These are phyloP conservation scores for Coemansia sp. DNA, from an alignment of 192 early-diverging fungal genomes.

Conservation along the genomic window DNA sequence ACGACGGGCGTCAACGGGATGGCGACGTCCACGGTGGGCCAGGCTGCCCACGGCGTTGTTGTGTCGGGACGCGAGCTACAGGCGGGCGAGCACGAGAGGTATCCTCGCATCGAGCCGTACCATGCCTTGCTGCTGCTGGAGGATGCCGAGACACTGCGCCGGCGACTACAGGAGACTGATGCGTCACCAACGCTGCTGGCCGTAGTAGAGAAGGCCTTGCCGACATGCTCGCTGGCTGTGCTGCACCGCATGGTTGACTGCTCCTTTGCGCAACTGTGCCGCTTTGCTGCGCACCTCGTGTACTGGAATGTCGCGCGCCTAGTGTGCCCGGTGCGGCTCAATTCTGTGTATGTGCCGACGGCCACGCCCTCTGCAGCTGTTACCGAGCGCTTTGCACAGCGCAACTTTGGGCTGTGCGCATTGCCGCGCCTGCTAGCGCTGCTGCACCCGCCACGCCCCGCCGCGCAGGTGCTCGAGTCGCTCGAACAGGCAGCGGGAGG, in stretches of 20 bases:
- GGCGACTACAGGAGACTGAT: constrained; percentile 75
- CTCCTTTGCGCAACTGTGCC: constrained; percentile 90
- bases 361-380: constrained; percentile 7
- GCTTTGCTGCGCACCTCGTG: constrained; percentile 84
- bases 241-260: constrained; percentile 82
- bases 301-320: constrained; percentile 92
- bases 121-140: constrained; percentile 80
- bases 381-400: constrained; percentile 3
- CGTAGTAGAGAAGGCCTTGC: constrained; percentile 54
- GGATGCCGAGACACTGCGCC: constrained; percentile 75
- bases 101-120: constrained; percentile 79
- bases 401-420: constrained; percentile 19
- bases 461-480: constrained; percentile 23
- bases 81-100: constrained; percentile 39
- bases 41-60: constrained; percentile 11
- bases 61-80: constrained; percentile 59
- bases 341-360: constrained; percentile 69
- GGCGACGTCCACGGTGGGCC: background rate
- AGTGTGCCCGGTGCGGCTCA: constrained; percentile 72
- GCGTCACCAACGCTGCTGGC: constrained; percentile 81
- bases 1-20: constrained; percentile 17
- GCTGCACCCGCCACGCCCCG: constrained; percentile 42
- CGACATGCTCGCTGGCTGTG: constrained; percentile 59
- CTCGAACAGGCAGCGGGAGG: constrained; percentile 9
- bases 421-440: constrained; percentile 33